A percentile compares a stretch with the other conserved stretches of the same genome.
Conservation (phyloP, 768 basidiomycete species). For the Tricholoma matsutake region DNA sequence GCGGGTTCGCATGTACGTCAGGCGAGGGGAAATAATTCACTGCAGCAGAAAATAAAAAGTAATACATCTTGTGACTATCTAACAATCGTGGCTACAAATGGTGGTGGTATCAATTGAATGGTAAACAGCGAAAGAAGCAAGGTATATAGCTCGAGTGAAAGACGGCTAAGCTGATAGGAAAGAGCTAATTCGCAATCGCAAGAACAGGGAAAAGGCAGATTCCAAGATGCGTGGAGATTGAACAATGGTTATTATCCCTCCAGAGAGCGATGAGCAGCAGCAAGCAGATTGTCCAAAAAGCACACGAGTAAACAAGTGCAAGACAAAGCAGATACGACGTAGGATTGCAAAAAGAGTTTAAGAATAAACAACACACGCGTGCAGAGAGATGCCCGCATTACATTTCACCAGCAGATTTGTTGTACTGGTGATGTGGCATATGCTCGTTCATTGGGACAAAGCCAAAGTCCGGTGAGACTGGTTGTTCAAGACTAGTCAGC, state of each 20-base stretch:
- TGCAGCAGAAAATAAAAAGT: not conserved
- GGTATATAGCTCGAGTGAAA: conserved; percentile 17
- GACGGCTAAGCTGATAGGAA: conserved; percentile 1
- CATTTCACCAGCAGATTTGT: conserved; percentile 53
- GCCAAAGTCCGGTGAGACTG: conserved; percentile 85
- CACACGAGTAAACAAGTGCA: not conserved
- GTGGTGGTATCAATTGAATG: conserved; percentile 16
- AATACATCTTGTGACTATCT: conserved; percentile 5
- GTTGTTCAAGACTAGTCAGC: conserved; percentile 44
- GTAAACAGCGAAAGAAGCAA: not conserved
- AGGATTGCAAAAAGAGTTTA: conserved; percentile 7
- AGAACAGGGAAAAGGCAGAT: conserved; percentile 25
- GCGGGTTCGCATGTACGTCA: not conserved
- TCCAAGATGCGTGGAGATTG: conserved; percentile 28
- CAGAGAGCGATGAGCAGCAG: conserved; percentile 8
- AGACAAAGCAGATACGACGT: conserved; percentile 1
- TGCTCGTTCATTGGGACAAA: conserved; percentile 83
- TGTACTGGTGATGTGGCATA: conserved; percentile 54
- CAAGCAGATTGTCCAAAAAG: conserved; percentile 1
- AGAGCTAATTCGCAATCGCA: conserved; percentile 15
- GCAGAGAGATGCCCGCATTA: conserved; percentile 23
- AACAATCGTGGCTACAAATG: not conserved
- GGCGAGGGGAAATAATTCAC: not conserved
- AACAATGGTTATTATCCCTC: conserved; percentile 8
- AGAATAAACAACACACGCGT: conserved; percentile 4